Conservation (phyloP, 2,329 filamentous ascomycete species). For the Atkinsonella hypoxylon region DNA sequence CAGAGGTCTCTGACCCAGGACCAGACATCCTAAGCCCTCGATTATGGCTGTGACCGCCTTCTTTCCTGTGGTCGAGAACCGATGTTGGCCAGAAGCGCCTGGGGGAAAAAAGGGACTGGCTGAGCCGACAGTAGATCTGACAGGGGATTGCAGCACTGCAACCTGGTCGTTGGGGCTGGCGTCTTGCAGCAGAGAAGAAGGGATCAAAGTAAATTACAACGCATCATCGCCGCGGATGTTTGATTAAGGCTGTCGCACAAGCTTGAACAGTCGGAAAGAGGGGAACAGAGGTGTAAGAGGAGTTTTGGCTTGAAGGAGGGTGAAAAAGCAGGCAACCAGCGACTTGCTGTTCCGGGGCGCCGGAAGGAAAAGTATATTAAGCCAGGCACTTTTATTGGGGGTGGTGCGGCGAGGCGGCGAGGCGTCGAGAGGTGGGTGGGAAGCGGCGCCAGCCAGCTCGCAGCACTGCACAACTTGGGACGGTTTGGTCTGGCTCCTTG, state of each 20-base stretch:
- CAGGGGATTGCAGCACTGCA: conserved; percentile 6
- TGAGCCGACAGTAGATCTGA: conserved; percentile 5
- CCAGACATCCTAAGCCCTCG: conserved; percentile 21
- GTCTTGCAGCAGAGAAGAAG: conserved; percentile 7
- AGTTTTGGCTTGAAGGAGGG: conserved; percentile 5
- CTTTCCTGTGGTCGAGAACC: not conserved
- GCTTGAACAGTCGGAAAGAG: conserved; percentile 2
- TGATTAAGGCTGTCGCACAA: conserved; percentile 6
- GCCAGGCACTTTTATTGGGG: conserved; percentile 4
- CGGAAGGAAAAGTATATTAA: conserved; percentile 5
- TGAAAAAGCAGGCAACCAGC: conserved; percentile 2
- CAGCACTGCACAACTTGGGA: not conserved
- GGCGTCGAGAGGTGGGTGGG: not conserved
- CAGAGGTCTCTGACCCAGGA: conserved; percentile 23
- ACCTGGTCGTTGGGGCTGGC: conserved; percentile 7
- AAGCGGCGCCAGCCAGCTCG: not conserved
- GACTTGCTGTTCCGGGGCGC: conserved; percentile 8
- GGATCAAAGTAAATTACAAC: conserved; percentile 9
- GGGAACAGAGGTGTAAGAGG: conserved; percentile 5
- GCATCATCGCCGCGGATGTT: conserved; percentile 8
- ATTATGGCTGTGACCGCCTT: conserved; percentile 5
- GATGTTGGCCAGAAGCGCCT: conserved; percentile 1
- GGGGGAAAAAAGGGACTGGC: conserved; percentile 1
- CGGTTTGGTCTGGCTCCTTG: not conserved
- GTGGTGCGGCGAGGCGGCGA: not conserved